Evolutionary conservation across 345 rosid genomes (phyloP), one percentile per base, ranked within the genome.

Genomic region (Acer campestre): DNA sequence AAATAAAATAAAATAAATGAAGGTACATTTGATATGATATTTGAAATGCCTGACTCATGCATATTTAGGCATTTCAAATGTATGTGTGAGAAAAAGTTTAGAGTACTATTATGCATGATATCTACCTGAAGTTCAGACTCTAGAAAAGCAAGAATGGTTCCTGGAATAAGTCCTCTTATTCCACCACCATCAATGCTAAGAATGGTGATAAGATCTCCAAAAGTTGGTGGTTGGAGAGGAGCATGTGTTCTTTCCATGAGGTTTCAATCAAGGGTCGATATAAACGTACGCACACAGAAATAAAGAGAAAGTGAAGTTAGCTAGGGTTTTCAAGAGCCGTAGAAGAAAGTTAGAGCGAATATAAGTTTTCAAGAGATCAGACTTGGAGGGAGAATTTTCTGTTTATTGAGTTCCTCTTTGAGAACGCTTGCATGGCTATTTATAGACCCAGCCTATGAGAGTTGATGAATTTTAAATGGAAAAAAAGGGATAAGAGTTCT

Each of bases 171-270:
- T 14, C 90, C 90, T 78, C 89, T 77, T 20, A 85, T 81, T 6
- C 89, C 89, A 29, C 89, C 90, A 16, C 90, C 87, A 68, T 84
- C 90, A 29, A 88, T 82, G 83, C 89, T 85, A 18, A 88, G 85
- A 29, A 87, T 75, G 7, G 90, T 85, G 63, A 85, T 75, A 12
- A 75, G 70, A 42, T 79, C 84, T 71, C 89, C 85, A 29, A 65
- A 82, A 42, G 80, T 77, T 61, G 84, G 84, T 7, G 86, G 76
- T 61, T 78, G 84, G 13, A 85, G n/a, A 25, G 35, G 38, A 27
- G 88, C 81, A 82, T 73, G 56, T n/a, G 89, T 86, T 61, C 83
- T 80, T 17, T 84, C 90, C 74, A 78, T 77, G 38, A 61, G 62
- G 35, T 14, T 7, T 10, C 56, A 69, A 69, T 48, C 35, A 23